A percentile compares a stretch with the other conserved stretches of the same genome.
phyloP scores from a whole-genome alignment of 495 filamentous ascomycete genomes.

The Daldinia caldariorum region DNA sequence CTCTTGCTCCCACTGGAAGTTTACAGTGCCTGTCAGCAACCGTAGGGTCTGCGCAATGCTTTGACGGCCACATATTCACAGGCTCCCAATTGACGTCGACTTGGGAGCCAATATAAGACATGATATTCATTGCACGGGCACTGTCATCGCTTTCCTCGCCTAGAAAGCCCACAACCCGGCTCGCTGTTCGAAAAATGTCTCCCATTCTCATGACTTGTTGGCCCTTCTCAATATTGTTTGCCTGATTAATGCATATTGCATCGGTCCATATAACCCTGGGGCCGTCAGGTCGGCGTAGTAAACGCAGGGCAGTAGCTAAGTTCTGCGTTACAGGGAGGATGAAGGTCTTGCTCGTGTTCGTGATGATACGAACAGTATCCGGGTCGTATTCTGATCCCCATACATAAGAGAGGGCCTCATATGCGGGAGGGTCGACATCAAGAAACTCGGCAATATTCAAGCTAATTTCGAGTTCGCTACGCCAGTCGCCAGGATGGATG shows the following conservation, averaged over 20 bases:
- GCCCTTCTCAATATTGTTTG: slow-evolving; percentile 34
- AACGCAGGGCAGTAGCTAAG: background rate
- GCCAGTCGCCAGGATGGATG: background rate
- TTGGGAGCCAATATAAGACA: slow-evolving; percentile 10
- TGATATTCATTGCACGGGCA: slow-evolving; percentile 7
- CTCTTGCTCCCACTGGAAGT: background rate
- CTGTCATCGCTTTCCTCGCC: slow-evolving; percentile 21
- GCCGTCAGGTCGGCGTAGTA: background rate
- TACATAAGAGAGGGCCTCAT: slow-evolving; percentile 5
- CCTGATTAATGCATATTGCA: slow-evolving; percentile 14
- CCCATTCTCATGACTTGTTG: slow-evolving; percentile 39
- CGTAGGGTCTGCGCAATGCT: background rate
- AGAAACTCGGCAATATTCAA: slow-evolving; percentile 1
- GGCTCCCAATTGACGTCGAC: background rate
- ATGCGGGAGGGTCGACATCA: background rate
- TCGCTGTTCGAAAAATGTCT: slow-evolving; percentile 35
- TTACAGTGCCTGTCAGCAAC: background rate
- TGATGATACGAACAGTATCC: background rate
- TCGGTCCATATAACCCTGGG: slow-evolving; percentile 3
- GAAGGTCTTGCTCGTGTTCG: background rate
- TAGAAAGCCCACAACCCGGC: slow-evolving; percentile 41
- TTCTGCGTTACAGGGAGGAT: background rate
- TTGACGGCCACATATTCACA: slow-evolving; percentile 3
- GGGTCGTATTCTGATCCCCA: slow-evolving; percentile 6
- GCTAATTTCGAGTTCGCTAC: background rate